phyloP scores from a whole-genome alignment of 2,329 filamentous ascomycete genomes.

The Alternaria burnsii region DNA sequence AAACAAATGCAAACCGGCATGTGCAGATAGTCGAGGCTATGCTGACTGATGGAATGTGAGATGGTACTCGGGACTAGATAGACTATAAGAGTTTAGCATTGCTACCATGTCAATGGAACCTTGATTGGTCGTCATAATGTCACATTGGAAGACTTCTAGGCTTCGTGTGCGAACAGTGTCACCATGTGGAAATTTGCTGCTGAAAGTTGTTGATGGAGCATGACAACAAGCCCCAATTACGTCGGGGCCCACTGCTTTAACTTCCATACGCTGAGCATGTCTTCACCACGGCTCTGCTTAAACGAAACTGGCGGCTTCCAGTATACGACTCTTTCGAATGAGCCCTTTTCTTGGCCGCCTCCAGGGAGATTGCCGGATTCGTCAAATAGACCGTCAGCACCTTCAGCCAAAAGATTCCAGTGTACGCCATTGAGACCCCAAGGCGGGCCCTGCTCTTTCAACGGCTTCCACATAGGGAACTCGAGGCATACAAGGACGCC shows the following conservation, averaged over 20 bases:
- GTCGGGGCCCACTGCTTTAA: constrained; percentile 11
- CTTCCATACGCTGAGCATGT: constrained; percentile 31
- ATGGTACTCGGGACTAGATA: not conserved
- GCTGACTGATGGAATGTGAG: constrained; percentile 44
- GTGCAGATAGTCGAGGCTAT: constrained; percentile 46
- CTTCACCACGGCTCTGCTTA: constrained; percentile 24
- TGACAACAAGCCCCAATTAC: not conserved
- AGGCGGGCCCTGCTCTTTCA: constrained; percentile 72
- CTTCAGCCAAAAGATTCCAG: constrained; percentile 22
- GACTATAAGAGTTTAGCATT: not conserved
- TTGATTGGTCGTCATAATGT: not conserved
- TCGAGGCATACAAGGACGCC: constrained; percentile 71
- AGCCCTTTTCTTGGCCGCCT: constrained; percentile 8
- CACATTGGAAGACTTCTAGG: not conserved
- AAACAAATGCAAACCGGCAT: constrained; percentile 47
- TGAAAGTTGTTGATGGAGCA: not conserved
- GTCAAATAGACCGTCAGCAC: constrained; percentile 20
- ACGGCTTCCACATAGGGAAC: constrained; percentile 75
- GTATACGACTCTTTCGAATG: constrained; percentile 20
- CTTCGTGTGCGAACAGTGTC: not conserved
- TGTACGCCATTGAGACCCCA: constrained; percentile 66
- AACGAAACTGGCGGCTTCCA: constrained; percentile 28
- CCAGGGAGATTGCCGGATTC: constrained; percentile 16
- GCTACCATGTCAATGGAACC: not conserved
- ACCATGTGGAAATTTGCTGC: not conserved